Evolutionary conservation across 2,329 filamentous ascomycete genomes (phyloP).

Genomic region (Cladosporium sp.): DNA sequence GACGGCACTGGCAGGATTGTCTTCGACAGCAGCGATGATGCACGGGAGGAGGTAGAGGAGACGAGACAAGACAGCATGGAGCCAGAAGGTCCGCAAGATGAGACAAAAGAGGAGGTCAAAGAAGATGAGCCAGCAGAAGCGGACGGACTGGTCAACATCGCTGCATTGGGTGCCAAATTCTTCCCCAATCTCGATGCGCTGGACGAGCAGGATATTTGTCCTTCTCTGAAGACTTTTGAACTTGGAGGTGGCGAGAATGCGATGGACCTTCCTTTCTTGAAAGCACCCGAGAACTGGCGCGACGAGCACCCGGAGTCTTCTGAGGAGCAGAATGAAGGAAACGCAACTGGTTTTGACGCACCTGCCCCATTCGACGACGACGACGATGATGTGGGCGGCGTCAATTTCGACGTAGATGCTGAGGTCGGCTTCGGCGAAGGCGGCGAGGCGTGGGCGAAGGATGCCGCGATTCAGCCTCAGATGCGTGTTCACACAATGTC

Average conservation of each 20-base stretch:
- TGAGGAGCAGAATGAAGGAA: constrained; percentile 42
- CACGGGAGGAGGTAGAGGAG: constrained; percentile 38
- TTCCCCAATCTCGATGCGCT: constrained; percentile 73
- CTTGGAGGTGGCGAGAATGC: constrained; percentile 79
- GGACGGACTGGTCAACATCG: constrained; percentile 72
- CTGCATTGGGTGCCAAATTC: constrained; percentile 68
- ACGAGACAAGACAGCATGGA: constrained; percentile 32
- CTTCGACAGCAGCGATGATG: constrained; percentile 95
- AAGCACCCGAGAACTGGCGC: constrained; percentile 75
- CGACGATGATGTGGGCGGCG: constrained; percentile 64
- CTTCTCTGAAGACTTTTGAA: constrained; percentile 89
- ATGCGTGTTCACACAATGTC: constrained; percentile 68
- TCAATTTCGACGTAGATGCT: constrained; percentile 77
- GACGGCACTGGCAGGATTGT: constrained; percentile 88
- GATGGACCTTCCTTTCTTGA: constrained; percentile 85
- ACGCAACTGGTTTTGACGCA: constrained; percentile 41
- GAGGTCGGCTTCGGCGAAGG: constrained; percentile 87
- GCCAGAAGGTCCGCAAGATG: constrained; percentile 38
- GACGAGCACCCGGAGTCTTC: constrained; percentile 53
- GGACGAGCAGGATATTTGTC: constrained; percentile 86
- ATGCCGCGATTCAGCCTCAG: constrained; percentile 80
- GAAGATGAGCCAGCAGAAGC: constrained; percentile 37
- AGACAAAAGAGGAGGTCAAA: constrained; percentile 39
- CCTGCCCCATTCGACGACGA: constrained; percentile 64
- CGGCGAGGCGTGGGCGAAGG: constrained; percentile 89